A percentile compares a stretch with the other conserved stretches of the same genome.
phyloP scores from a whole-genome alignment of 2,329 filamentous ascomycete species.

The Phoma sp. region DNA sequence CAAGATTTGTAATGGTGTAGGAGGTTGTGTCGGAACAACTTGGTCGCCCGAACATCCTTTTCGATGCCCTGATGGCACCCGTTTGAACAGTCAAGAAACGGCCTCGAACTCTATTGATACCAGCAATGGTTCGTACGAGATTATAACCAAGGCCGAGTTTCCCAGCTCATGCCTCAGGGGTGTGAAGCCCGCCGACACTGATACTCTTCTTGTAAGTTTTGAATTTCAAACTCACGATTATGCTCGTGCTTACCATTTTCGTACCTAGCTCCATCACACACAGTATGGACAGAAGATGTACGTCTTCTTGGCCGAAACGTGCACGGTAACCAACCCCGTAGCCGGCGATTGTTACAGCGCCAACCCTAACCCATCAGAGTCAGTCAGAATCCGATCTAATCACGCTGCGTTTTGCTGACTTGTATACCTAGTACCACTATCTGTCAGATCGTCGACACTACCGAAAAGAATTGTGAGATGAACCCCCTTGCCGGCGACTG shows the following conservation, averaged over 20 bases:
- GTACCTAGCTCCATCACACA: background rate
- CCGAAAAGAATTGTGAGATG: background rate
- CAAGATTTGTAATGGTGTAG: slow-evolving; percentile 12
- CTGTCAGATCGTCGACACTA: background rate
- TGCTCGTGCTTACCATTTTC: background rate
- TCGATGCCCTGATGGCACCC: background rate
- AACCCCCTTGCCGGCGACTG: background rate
- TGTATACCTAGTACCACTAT: background rate
- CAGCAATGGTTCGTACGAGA: background rate
- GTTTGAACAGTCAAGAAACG: background rate
- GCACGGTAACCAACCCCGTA: slow-evolving; percentile 1
- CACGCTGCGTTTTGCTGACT: background rate
- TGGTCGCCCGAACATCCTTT: background rate
- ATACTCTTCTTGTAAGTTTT: slow-evolving; percentile 1
- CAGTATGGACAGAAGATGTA: slow-evolving; percentile 8
- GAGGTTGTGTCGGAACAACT: slow-evolving; percentile 5
- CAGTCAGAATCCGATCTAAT: background rate
- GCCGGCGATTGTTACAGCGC: background rate
- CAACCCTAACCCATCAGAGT: slow-evolving; percentile 11
- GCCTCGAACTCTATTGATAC: background rate
- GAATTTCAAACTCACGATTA: background rate
- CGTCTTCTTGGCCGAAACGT: slow-evolving; percentile 8
- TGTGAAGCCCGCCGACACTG: background rate
- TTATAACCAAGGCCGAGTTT: slow-evolving; percentile 6
- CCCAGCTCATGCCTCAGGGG: slow-evolving; percentile 7